Percentiles rank a stretch among this genome's conserved stretches.
These are phyloP conservation scores for Mycena albidolilacea DNA, from an alignment of 768 basidiomycete genomes.

Conservation along the genomic window DNA sequence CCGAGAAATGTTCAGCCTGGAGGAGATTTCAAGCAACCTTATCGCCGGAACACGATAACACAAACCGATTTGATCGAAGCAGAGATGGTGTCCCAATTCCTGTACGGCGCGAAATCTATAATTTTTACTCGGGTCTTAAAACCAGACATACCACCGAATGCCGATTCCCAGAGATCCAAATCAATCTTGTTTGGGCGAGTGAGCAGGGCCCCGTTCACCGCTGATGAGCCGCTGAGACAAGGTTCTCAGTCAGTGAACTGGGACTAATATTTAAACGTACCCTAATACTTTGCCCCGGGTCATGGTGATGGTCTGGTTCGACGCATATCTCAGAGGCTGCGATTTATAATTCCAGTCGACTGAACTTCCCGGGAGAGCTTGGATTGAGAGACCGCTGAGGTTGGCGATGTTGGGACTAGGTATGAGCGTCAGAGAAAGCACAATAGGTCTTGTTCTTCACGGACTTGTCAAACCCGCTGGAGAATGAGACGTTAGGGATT, in stretches of 20 bases:
- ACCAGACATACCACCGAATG: background rate
- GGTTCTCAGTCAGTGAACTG: background rate
- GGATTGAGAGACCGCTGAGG: background rate
- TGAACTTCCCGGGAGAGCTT: background rate
- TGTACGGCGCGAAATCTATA: background rate
- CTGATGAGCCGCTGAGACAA: background rate
- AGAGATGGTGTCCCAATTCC: slow-evolving; percentile 3
- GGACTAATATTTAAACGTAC: background rate
- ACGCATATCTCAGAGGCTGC: background rate
- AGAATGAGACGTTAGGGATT: background rate
- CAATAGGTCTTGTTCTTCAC: background rate
- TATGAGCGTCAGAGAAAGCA: background rate
- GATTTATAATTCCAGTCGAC: slow-evolving; percentile 6
- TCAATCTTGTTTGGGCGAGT: background rate
- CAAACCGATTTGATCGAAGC: background rate
- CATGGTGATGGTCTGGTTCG: background rate
- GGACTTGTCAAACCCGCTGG: slow-evolving; percentile 2
- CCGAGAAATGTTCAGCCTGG: background rate
- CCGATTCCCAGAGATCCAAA: background rate
- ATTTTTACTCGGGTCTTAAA: background rate
- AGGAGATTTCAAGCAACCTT: background rate
- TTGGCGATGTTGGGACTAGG: background rate
- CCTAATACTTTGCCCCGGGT: background rate
- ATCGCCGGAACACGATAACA: background rate
- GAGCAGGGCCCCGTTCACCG: background rate